A percentile compares a stretch with the other conserved stretches of the same genome.
Conservation (phyloP, 371 early-diverging fungal genomes). For the Rhizopus delemar region DNA sequence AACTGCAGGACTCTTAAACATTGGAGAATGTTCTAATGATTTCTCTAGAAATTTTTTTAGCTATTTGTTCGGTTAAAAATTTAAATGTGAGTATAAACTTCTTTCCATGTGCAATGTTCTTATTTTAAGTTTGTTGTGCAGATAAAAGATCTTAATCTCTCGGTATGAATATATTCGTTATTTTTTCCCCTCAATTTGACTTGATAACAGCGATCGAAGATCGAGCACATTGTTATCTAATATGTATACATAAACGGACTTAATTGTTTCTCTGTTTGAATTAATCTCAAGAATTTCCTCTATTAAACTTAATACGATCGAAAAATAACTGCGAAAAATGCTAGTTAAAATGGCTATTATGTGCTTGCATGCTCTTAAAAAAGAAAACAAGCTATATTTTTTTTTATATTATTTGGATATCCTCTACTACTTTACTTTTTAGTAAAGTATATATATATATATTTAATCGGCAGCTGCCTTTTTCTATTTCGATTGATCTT, state of each 20-base stretch:
- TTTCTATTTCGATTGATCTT: background rate
- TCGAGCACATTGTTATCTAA: too few species aligned
- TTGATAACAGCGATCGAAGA: too few species aligned
- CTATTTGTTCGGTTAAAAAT: constrained; percentile 2
- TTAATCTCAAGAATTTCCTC: too few species aligned
- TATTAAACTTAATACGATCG: background rate
- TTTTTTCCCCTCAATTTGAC: too few species aligned
- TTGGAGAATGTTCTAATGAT: background rate
- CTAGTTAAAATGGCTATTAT: constrained; percentile 3
- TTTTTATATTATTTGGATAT: too few species aligned
- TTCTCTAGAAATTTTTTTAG: background rate
- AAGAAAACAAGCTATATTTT: background rate
- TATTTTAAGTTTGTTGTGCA: constrained; percentile 1
- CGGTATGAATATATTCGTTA: too few species aligned
- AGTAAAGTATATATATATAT: background rate
- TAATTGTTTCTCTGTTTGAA: too few species aligned
- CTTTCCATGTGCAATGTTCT: background rate
- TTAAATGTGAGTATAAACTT: background rate
- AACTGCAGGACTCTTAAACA: constrained; percentile 2
- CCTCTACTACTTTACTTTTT: background rate
- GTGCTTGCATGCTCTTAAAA: background rate
- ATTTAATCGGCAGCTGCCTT: constrained; percentile 2
- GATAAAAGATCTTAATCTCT: background rate
- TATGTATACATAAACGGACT: too few species aligned
- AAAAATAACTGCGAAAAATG: background rate